Evolutionary conservation across 2,329 filamentous ascomycete genomes (phyloP).

Genomic region (Hypoxylon sp.): DNA sequence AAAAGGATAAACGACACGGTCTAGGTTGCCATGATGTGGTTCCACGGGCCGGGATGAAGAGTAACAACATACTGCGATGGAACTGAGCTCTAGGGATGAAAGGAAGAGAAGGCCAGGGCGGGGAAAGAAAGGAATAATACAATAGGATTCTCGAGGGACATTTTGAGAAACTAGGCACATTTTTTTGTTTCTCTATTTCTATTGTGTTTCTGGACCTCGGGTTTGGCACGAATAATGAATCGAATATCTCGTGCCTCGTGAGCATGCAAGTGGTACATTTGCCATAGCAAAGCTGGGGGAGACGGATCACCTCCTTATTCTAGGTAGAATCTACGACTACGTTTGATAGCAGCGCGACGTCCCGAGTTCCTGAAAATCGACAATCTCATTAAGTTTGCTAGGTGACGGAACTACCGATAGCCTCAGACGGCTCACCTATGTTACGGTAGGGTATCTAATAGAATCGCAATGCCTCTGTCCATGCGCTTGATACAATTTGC

Average conservation of each 20-base stretch:
- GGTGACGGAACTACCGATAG: not conserved
- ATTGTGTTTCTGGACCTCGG: conserved; percentile 13
- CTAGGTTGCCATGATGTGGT: not conserved
- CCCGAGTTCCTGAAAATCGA: not conserved
- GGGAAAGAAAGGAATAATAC: conserved; percentile 4
- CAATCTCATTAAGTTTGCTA: conserved; percentile 12
- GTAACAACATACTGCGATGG: not conserved
- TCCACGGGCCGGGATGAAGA: not conserved
- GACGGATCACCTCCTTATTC: not conserved
- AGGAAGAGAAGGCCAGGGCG: not conserved
- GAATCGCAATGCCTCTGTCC: conserved; percentile 9
- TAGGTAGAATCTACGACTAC: not conserved
- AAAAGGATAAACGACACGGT: not conserved
- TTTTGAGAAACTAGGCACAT: conserved; percentile 2
- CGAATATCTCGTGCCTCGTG: conserved; percentile 1
- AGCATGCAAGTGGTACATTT: not conserved
- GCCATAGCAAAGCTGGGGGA: not conserved
- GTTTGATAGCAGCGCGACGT: not conserved
- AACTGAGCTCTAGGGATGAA: not conserved
- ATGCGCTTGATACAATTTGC: conserved; percentile 2
- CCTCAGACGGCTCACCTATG: not conserved
- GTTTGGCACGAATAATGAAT: conserved; percentile 30
- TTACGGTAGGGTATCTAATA: not conserved
- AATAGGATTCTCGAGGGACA: not conserved
- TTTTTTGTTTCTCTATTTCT: conserved; percentile 21